Evolutionary conservation across 176 grass and related monocot genomes (phyloP).

Genomic region (Secale cereale): DNA sequence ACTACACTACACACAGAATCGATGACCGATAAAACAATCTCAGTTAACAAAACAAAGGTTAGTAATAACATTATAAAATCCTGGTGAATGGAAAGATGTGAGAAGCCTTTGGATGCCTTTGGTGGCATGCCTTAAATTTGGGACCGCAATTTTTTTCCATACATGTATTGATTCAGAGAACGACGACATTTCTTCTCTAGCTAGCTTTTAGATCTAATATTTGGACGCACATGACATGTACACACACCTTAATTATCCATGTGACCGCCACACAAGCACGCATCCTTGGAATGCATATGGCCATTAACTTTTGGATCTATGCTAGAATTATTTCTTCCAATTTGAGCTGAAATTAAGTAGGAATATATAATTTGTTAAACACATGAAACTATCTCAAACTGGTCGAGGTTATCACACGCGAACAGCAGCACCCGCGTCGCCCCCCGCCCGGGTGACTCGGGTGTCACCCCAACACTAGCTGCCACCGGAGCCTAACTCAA

Average conservation of each 20-base stretch:
- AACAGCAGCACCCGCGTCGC: no score
- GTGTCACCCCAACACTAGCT: no score
- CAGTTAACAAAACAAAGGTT: not conserved
- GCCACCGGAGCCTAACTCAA: no score
- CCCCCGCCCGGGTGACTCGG: no score
- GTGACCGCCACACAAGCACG: not conserved
- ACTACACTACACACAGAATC: not conserved
- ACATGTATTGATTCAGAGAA: not conserved
- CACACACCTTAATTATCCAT: not conserved
- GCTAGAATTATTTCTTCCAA: not conserved
- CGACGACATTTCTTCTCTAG: not conserved
- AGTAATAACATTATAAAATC: not conserved
- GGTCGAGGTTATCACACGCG: no score
- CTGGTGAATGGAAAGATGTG: not conserved
- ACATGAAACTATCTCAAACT: not conserved
- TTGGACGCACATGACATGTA: not conserved
- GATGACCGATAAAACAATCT: not conserved
- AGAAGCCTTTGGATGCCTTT: not conserved
- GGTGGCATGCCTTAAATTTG: not conserved
- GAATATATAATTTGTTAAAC: not conserved
- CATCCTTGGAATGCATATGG: not conserved
- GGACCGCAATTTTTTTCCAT: not conserved
- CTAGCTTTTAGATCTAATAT: not conserved
- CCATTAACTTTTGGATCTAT: not conserved
- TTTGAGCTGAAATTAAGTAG: not conserved